Percentiles rank a stretch among this genome's conserved stretches.
phyloP scores from a whole-genome alignment of 371 early-diverging fungal species.

The Mortierella sp. region DNA sequence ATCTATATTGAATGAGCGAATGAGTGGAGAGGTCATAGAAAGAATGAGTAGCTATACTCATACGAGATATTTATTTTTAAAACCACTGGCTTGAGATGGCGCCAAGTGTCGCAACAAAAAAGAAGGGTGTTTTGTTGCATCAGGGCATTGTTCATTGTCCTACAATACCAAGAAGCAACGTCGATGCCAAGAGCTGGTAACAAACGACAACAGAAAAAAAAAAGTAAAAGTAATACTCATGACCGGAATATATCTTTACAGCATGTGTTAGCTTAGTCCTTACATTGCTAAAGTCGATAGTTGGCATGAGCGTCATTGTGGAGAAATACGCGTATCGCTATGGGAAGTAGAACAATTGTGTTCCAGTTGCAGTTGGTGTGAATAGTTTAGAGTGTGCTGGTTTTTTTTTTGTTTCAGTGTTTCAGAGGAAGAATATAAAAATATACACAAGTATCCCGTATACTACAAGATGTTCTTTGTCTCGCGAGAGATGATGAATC shows the following conservation, averaged over 20 bases:
- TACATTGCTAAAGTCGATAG: conserved; percentile 57
- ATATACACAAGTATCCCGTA: no score
- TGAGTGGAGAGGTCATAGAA: neutral
- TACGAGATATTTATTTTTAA: neutral
- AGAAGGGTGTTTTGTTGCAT: neutral
- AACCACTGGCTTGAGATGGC: neutral
- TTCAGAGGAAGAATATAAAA: neutral
- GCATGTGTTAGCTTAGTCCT: neutral
- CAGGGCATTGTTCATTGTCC: neutral
- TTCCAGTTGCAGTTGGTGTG: neutral
- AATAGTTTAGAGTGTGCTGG: neutral
- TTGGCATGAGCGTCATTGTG: conserved; percentile 33
- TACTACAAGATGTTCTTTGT: no score
- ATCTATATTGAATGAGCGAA: conserved; percentile 13
- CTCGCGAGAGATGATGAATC: neutral
- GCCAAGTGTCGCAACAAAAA: neutral
- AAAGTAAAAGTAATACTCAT: no score
- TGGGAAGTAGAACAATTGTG: neutral
- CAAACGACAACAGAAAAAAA: neutral
- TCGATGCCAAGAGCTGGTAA: neutral
- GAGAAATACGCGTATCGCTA: neutral
- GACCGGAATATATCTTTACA: neutral
- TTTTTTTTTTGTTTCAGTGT: neutral
- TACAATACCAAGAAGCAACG: conserved; percentile 1
- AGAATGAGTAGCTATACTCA: no score